Percentiles rank a stretch among this genome's conserved stretches.
phyloP scores from a whole-genome alignment of 2,329 filamentous ascomycete genomes.

The Fusarium neocosmosporiellum region DNA sequence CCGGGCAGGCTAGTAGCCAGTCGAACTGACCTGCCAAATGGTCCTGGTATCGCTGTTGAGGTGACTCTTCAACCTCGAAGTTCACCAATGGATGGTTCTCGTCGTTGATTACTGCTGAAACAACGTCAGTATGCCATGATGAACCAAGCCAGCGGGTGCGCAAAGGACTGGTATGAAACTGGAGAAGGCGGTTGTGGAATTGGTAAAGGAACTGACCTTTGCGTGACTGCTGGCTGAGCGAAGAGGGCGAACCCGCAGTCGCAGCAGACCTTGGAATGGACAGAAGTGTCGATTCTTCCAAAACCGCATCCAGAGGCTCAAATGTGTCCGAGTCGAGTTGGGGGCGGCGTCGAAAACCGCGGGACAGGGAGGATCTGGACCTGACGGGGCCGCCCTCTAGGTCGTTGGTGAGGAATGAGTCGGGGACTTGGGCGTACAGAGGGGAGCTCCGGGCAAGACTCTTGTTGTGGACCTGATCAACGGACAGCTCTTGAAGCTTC shows the following conservation, averaged over 20 bases:
- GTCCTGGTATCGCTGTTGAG: constrained; percentile 51
- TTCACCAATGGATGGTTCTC: constrained; percentile 40
- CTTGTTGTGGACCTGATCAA: constrained; percentile 42
- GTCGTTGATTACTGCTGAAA: constrained; percentile 13
- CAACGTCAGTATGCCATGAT: constrained; percentile 23
- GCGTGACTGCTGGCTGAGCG: background rate
- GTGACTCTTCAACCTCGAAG: constrained; percentile 37
- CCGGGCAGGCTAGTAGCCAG: constrained; percentile 58
- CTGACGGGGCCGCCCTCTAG: constrained; percentile 24
- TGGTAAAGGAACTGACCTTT: constrained; percentile 30
- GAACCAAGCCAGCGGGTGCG: background rate
- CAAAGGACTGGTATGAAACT: background rate
- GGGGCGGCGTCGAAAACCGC: constrained; percentile 45
- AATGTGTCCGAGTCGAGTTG: constrained; percentile 48
- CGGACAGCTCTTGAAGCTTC: constrained; percentile 44
- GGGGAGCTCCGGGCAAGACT: constrained; percentile 23
- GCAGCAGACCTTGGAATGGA: constrained; percentile 13
- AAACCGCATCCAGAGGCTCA: constrained; percentile 48
- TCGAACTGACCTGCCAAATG: constrained; percentile 63
- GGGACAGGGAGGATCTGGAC: constrained; percentile 29
- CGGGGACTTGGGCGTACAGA: constrained; percentile 10
- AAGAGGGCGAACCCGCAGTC: constrained; percentile 1
- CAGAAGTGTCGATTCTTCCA: constrained; percentile 42
- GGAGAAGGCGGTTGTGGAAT: background rate
- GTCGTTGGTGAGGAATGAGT: constrained; percentile 2